Conservation (phyloP, 2,329 filamentous ascomycete genomes). For the Arthrocladium fulminans region DNA sequence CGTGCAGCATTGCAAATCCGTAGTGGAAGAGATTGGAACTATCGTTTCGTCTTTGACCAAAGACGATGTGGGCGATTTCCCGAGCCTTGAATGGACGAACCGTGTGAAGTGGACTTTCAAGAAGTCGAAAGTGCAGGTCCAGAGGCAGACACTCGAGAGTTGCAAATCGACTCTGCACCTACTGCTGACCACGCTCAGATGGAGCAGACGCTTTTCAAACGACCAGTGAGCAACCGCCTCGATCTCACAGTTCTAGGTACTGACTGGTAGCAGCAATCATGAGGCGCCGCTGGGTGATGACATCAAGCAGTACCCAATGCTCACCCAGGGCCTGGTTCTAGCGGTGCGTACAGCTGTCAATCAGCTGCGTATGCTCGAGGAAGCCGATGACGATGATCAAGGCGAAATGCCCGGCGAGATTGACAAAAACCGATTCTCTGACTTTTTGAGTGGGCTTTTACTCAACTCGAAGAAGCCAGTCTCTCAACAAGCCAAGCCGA, state of each 20-base stretch:
- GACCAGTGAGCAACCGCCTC: not conserved
- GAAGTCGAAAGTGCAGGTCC: conserved; percentile 7
- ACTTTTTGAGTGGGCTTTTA: conserved; percentile 1
- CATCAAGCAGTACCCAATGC: conserved; percentile 2
- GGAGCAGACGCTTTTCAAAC: conserved; percentile 1
- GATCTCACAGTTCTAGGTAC: not conserved
- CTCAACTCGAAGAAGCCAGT: not conserved
- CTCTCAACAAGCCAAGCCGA: not conserved
- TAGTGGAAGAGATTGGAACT: conserved; percentile 4
- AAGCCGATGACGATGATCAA: conserved; percentile 2
- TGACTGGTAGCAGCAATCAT: not conserved
- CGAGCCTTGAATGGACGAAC: conserved; percentile 3
- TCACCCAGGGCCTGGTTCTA: conserved; percentile 8
- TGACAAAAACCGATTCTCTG: not conserved
- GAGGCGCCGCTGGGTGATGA: not conserved
- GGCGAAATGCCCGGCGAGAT: not conserved
- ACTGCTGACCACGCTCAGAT: conserved; percentile 5
- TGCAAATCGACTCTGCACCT: conserved; percentile 7
- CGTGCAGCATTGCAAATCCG: not conserved
- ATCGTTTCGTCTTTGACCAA: conserved; percentile 1
- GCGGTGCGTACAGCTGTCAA: not conserved
- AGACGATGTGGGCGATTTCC: not conserved
- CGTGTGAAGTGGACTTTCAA: conserved; percentile 10
- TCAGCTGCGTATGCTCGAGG: conserved; percentile 3
- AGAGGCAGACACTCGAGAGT: conserved; percentile 8